Evolutionary conservation across 139 green algal species (phyloP).

Genomic region (Coelastrella sp.): DNA sequence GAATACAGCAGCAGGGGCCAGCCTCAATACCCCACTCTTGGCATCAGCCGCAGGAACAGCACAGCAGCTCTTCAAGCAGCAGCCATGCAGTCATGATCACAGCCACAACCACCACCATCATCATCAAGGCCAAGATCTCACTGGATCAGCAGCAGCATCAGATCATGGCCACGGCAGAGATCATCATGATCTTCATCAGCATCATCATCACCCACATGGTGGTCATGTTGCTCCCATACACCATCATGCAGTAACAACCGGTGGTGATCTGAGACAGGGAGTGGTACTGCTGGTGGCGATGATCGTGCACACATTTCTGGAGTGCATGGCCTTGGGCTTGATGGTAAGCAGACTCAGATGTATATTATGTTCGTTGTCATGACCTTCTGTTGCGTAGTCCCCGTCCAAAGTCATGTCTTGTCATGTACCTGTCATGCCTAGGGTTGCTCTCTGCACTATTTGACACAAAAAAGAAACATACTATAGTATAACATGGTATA

Average conservation of each 20-base stretch:
- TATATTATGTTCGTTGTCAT: background rate
- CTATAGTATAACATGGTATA: no score
- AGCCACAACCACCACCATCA: background rate
- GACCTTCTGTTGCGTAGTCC: no score
- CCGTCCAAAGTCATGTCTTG: no score
- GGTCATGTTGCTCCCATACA: background rate
- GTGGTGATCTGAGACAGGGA: slow-evolving; percentile 48
- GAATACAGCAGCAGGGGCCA: background rate
- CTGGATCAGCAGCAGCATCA: background rate
- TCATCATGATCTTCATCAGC: background rate
- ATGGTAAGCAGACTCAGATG: slow-evolving; percentile 29
- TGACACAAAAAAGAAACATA: no score
- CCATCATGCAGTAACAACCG: slow-evolving; percentile 31
- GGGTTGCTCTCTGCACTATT: no score
- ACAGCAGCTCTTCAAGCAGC: background rate
- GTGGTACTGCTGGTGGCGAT: slow-evolving; percentile 62
- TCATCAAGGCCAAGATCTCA: background rate
- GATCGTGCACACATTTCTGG: slow-evolving; percentile 60
- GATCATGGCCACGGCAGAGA: background rate
- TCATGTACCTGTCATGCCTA: no score
- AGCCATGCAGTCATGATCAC: slow-evolving; percentile 3
- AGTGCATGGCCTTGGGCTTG: slow-evolving; percentile 64
- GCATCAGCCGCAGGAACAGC: background rate
- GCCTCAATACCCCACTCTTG: slow-evolving; percentile 25
- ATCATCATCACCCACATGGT: background rate